A percentile compares a stretch with the other conserved stretches of the same genome.
These are phyloP conservation scores for Rosellinia necatrix DNA, from an alignment of 2,329 filamentous ascomycete species.

Conservation along the genomic window DNA sequence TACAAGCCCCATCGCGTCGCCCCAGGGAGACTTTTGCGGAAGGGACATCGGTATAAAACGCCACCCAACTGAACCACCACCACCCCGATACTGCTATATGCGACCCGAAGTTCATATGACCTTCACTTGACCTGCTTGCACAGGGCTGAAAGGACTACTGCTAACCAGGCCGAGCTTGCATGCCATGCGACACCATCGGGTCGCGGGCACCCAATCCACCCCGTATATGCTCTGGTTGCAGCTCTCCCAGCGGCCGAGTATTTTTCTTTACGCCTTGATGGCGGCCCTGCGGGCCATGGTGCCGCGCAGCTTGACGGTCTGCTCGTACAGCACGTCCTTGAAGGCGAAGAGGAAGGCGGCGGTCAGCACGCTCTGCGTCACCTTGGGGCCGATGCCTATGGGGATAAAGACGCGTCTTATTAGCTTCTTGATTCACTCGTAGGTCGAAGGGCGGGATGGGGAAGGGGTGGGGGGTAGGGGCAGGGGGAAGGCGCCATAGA, in stretches of 20 bases:
- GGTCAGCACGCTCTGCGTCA: slow-evolving; percentile 94
- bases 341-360: slow-evolving; percentile 97
- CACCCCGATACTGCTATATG: background rate
- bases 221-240: no score
- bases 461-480: no score
- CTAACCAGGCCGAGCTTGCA: background rate
- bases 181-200: no score
- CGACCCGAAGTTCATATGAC: slow-evolving; percentile 4
- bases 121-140: background rate
- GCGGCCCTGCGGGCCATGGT: slow-evolving; percentile 45
- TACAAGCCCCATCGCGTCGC: background rate
- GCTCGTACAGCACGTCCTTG: slow-evolving; percentile 93
- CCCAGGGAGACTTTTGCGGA: no score
- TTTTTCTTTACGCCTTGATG: slow-evolving; percentile 34
- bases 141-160: background rate
- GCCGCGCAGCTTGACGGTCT: slow-evolving; percentile 69
- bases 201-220: no score
- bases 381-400: slow-evolving; percentile 89
- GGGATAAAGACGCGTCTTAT: background rate
- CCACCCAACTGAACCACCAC: background rate
- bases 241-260: no score
- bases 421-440: background rate
- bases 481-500: no score
- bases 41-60: slow-evolving; percentile 4
- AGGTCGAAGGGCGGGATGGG: no score